These are phyloP conservation scores for Apiospora koreana DNA, from an alignment of 2,329 filamentous ascomycete species.

Conservation along the genomic window DNA sequence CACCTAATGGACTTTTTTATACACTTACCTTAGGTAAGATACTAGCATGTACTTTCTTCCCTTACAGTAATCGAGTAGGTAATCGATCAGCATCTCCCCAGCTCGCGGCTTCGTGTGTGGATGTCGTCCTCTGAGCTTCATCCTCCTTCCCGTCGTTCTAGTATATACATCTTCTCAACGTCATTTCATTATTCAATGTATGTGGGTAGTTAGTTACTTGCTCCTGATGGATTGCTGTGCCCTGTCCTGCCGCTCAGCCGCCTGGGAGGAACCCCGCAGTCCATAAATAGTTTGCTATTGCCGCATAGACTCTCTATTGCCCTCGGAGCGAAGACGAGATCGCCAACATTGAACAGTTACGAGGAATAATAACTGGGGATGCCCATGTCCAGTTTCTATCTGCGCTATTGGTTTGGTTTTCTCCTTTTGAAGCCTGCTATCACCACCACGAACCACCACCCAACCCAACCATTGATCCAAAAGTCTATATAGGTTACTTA, in stretches of 20 bases:
- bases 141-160: neutral
- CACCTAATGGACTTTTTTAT: neutral
- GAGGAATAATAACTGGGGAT: neutral
- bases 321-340: too few relatives aligned
- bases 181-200: neutral
- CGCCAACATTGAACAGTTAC: too few relatives aligned
- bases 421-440: too few relatives aligned
- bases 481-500: too few relatives aligned
- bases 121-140: neutral
- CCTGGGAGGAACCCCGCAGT: neutral
- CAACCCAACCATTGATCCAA: neutral
- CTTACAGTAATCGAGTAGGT: neutral
- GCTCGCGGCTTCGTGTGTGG: too few relatives aligned
- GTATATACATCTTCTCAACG: neutral
- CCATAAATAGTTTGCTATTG: neutral
- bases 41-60: neutral
- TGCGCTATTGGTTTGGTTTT: too few relatives aligned
- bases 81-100: neutral
- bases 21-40: neutral
- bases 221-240: neutral
- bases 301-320: neutral
- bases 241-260: neutral
- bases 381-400: too few relatives aligned
- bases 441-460: too few relatives aligned
- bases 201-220: neutral